Base-by-base conservation (phyloP, 495 filamentous ascomycete species). In the Corynascus novoguineensis region DNA sequence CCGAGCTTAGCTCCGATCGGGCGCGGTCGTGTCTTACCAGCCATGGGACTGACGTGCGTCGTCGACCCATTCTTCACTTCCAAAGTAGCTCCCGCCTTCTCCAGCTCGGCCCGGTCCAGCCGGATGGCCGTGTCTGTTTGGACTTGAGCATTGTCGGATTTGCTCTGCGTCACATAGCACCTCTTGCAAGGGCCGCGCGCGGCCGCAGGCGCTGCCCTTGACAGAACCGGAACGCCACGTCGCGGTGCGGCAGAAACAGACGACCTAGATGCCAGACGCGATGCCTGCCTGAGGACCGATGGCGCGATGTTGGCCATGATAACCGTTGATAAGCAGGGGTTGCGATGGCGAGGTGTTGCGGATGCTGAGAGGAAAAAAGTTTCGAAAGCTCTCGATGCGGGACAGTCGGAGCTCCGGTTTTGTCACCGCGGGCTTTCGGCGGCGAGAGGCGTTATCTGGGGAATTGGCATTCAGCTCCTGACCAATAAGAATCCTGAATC, bases 131-230 rank as follows among this genome's bases (percentile, higher is more conserved):
- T 86, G 58, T 95, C 91, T 41, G 90, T 76, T 60, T 83, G 86
- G 66, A 95, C 88, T 65, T 91, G 87, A 22, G 91, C 91, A 72
- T 85, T 82, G 58, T 82, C 83, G 57, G 83, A 77, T 74, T 87
- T 89, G 61, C 88, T 84, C 70, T 89, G 85, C n/a, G 90, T 86
- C 60, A 95, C 90, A 77, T 95, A 97, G 62, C 72, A 76, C 59
- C 91, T 81, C 55, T 70, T 69, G 24, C 60, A 48, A 53, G 61
- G 65, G 60, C 40, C 45, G 35, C 58, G 60, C 19, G 66, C 46
- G 14, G 63, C 45, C 27, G 63, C 55, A 10, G 55, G 63, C 62
- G 75, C 70, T 69, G 76, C 67, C 74, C 71, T 68, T 61, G 74
- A 69, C 72, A 75, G 61, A 54, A 60, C 60, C 57, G 67, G 67